Evolutionary conservation across 2,329 filamentous ascomycete species (phyloP), one percentile per base, ranked within the genome.

Genomic region (Drechslerella dactyloides): DNA sequence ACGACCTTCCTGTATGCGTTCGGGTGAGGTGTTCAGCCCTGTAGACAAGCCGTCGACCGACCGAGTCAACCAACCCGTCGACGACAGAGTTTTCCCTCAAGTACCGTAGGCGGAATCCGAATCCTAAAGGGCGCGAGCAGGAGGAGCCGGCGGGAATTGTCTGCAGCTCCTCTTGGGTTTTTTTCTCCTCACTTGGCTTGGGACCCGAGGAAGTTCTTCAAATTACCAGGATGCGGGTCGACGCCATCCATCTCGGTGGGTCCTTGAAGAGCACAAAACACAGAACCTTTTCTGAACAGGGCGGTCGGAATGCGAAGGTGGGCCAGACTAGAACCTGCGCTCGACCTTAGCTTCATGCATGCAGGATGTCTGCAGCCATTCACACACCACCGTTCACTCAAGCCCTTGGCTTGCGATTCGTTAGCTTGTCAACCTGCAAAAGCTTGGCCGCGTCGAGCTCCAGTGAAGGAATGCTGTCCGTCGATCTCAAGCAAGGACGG

Each of bases 401-500:
- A 33, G 27, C 27, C 27, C 27, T 33, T 33, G 27, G 27, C 27
- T 8, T 3, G 27, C 27, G 30, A n/a, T n/a, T n/a, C n/a, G n/a
- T n/a, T n/a, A n/a, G n/a, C n/a, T n/a, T n/a, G n/a, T n/a, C n/a
- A n/a, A n/a, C n/a, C n/a, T n/a, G 42, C 42, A 30, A 33, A 57
- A 60, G 60, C 68, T 61, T 64, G 66, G 66, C 59, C 37, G 19
- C 27, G 17, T 33, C 56, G 54, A 50, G 51, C 33, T 69, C 55
- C 53, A 51, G 17, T 64, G 35, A 21, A 48, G 48, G 44, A 48
- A 48, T 23, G 44, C 44, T 52, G 24, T 23, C 50, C 48, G 68
- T 61, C 51, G 68, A 72, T 72, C 68, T 59, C 35, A 64, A 72
- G 66, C 60, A 72, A 19, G 44, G 59, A 61, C 68, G 68, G 68